Conservation (phyloP, 1,139 yeast genomes). For the Suhomyces chickasaworum region DNA sequence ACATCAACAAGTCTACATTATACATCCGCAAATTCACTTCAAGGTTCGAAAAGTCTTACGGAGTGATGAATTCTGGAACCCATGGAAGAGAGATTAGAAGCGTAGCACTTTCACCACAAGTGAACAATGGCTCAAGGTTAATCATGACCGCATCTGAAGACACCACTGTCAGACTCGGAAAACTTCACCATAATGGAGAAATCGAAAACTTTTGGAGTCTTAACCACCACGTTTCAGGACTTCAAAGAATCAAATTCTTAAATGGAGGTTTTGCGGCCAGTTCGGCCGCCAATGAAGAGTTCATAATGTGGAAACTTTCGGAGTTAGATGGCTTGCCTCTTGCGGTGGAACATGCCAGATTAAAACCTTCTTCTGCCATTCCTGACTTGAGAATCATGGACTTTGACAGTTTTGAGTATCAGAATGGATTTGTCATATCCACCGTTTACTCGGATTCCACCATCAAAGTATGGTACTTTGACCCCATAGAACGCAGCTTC, state of each 20-base stretch:
- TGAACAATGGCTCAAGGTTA: constrained; percentile 30
- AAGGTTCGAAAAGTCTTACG: constrained; percentile 26
- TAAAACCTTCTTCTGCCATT: constrained; percentile 52
- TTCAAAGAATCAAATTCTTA: constrained; percentile 73
- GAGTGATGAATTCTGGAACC: constrained; percentile 55
- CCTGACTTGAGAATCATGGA: constrained; percentile 93
- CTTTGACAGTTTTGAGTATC: constrained; percentile 50
- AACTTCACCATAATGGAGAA: constrained; percentile 43
- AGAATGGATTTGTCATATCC: constrained; percentile 53
- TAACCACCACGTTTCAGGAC: constrained; percentile 84
- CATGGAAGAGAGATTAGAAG: constrained; percentile 90
- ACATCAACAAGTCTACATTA: constrained; percentile 57
- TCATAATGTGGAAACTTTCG: constrained; percentile 71
- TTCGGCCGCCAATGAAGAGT: constrained; percentile 90
- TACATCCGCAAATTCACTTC: constrained; percentile 30
- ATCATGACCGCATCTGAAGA: constrained; percentile 88
- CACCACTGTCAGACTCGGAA: constrained; percentile 67
- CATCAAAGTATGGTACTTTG: constrained; percentile 65
- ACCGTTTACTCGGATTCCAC: constrained; percentile 86
- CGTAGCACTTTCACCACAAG: constrained; percentile 48
- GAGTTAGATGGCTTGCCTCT: constrained; percentile 40
- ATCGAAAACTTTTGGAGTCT: constrained; percentile 58
- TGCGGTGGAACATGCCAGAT: constrained; percentile 45
- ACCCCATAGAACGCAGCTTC: constrained; percentile 39
- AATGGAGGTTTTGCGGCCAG: constrained; percentile 49